phyloP scores from a whole-genome alignment of 345 rosid genomes.

The Boechera divaricarpa region DNA sequence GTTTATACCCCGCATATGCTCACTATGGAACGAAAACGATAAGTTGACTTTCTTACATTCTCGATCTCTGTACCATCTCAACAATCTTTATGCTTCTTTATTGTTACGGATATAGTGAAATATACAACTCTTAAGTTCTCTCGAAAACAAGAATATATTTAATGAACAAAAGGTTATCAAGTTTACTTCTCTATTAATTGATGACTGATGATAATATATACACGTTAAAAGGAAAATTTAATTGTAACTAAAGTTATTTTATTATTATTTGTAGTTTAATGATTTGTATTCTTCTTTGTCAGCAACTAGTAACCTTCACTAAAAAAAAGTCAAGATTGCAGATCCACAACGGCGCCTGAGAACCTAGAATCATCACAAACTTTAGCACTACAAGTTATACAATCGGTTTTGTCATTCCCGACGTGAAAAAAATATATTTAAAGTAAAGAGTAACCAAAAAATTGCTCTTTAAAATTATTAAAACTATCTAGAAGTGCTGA shows the following conservation, averaged over 20 bases:
- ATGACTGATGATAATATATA: no score
- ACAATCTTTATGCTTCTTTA: neutral
- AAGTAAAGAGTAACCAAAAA: neutral
- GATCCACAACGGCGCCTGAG: no score
- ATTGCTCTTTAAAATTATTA: neutral
- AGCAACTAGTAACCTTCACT: neutral
- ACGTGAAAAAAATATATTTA: neutral
- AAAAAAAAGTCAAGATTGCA: no score
- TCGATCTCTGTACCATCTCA: neutral
- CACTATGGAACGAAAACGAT: conserved; percentile 22
- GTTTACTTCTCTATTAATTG: no score
- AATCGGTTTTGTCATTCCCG: neutral
- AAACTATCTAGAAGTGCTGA: no score
- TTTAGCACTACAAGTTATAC: neutral
- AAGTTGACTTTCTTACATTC: conserved; percentile 38
- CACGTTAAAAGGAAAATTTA: no score
- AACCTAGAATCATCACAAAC: no score
- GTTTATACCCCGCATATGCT: conserved; percentile 22
- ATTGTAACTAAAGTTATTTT: no score
- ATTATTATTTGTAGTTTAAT: no score
- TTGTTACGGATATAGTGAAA: neutral
- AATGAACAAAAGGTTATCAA: neutral
- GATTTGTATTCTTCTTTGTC: neutral
- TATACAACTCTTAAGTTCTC: neutral
- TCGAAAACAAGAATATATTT: neutral